A percentile compares a stretch with the other conserved stretches of the same genome.
Conservation (phyloP, 345 rosid species). For the Physaria fendleri region DNA sequence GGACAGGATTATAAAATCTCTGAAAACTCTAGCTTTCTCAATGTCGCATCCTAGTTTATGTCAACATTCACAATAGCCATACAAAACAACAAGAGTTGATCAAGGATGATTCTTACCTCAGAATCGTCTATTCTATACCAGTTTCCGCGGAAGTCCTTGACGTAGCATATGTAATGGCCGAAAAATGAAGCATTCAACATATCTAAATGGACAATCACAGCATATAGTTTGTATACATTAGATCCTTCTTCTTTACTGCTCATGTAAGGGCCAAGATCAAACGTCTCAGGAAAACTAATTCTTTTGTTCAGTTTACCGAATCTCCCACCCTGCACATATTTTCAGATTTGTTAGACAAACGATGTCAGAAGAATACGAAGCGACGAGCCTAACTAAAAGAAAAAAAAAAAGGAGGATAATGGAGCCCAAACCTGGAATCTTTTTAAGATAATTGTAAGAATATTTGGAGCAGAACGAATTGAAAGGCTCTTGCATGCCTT, state of each 20-base stretch:
- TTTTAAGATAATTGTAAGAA: slow-evolving; percentile 90
- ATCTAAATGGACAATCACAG: slow-evolving; percentile 91
- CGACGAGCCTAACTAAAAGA: not conserved
- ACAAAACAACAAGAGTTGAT: not conserved
- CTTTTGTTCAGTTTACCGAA: slow-evolving; percentile 96
- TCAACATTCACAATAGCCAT: not conserved
- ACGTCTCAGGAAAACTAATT: slow-evolving; percentile 76
- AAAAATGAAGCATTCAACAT: slow-evolving; percentile 94
- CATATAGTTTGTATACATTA: slow-evolving; percentile 79
- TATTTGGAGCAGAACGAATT: slow-evolving; percentile 65
- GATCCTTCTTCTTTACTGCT: slow-evolving; percentile 60
- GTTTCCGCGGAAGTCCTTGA: slow-evolving; percentile 74
- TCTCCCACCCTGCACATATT: slow-evolving; percentile 73
- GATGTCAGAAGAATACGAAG: not conserved
- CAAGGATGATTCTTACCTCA: slow-evolving; percentile 44
- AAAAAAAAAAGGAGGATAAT: not conserved
- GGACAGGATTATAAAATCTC: not conserved
- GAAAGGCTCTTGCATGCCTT: slow-evolving; percentile 96
- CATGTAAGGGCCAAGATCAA: slow-evolving; percentile 86
- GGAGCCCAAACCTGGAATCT: slow-evolving; percentile 68
- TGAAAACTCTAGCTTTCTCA: not conserved
- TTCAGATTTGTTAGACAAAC: slow-evolving; percentile 10
- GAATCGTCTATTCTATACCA: slow-evolving; percentile 87
- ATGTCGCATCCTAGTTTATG: not conserved
- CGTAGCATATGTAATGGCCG: slow-evolving; percentile 90